Conservation (phyloP, 495 filamentous ascomycete species). For the Usnea hakonensis region DNA sequence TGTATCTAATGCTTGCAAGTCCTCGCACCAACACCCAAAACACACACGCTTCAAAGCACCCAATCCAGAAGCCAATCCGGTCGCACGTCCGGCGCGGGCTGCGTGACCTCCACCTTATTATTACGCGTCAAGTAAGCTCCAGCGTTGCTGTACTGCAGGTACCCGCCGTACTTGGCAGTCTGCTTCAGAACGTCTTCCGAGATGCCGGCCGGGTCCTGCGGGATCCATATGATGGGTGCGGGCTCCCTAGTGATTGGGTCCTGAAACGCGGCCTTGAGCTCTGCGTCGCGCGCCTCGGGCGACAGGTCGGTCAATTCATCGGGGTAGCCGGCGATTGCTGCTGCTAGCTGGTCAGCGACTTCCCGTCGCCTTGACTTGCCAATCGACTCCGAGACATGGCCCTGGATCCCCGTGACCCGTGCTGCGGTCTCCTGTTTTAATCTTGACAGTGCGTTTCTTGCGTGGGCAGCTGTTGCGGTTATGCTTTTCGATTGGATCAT, state of each 20-base stretch:
- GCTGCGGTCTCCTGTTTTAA: constrained; percentile 34
- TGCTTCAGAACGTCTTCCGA: constrained; percentile 79
- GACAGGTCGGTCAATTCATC: constrained; percentile 92
- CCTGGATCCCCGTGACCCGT: constrained; percentile 52
- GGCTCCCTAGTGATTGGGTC: constrained; percentile 81
- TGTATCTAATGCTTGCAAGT: too few relatives aligned
- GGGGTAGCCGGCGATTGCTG: constrained; percentile 54
- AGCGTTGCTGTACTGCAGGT: constrained; percentile 89
- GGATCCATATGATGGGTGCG: constrained; percentile 87
- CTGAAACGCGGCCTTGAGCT: constrained; percentile 90
- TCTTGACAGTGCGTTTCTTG: constrained; percentile 16
- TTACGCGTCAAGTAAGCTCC: constrained; percentile 77
- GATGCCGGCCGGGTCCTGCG: constrained; percentile 83
- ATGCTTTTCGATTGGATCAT: constrained; percentile 24
- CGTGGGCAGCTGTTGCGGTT: constrained; percentile 19
- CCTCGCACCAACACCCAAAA: not conserved
- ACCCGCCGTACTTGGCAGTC: constrained; percentile 64
- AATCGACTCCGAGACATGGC: constrained; percentile 34
- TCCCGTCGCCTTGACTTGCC: constrained; percentile 20
- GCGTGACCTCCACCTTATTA: constrained; percentile 39
- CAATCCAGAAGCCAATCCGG: constrained; percentile 26
- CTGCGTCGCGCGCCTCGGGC: constrained; percentile 76
- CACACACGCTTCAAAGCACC: constrained; percentile 9
- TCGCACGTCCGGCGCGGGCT: constrained; percentile 24
- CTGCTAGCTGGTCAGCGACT: constrained; percentile 21